Evolutionary conservation across 345 rosid species (phyloP), one percentile per base, ranked within the genome.

Genomic region (Acer negundo): DNA sequence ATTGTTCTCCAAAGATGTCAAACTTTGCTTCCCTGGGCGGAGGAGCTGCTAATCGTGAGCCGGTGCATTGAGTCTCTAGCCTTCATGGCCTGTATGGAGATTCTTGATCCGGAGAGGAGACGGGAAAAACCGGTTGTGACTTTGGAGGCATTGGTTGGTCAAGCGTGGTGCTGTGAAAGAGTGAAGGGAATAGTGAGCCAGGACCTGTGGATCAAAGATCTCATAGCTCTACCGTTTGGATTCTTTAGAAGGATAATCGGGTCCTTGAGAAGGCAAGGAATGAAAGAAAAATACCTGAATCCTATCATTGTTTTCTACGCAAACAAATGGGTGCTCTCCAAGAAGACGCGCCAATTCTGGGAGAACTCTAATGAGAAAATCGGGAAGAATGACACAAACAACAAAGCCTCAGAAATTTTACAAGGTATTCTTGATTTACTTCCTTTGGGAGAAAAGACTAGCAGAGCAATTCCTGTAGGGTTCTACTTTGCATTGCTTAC

Each of bases 11-110:
- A 85, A 67, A 88, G 83, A 74, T 90, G 91, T 81, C 92, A 74
- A 75, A 76, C 82, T 23, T 72, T 90, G 66, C 88, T 85, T 69
- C 95, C 91, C 10, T 84, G 84, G 87, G 77, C 89, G 0, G 91
- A 89, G 84, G 85, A 92, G 69, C 89, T 91, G 59, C 82, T 93
- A 58, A 89, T 93, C 3, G 88, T 93, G 26, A 87, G 96, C 85
- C 90, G 94, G 17, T 91, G 97, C 91, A 87, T 90, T 0, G 92
- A 93, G 62, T 93, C 94, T 49, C 78, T 93, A 19, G 93, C 97
- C 75, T 93, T 93, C 84, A 91, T 90, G 89, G 87, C 94, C 38
- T 91, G 97, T 74, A 91, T 91, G 97, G 94, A 91, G 90, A 93
- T 93, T 84, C 94, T 93, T 28, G 97, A 93, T 62, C 96, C 94